phyloP scores from a whole-genome alignment of 306 rosid genomes.

The Cucurbita maxima region DNA sequence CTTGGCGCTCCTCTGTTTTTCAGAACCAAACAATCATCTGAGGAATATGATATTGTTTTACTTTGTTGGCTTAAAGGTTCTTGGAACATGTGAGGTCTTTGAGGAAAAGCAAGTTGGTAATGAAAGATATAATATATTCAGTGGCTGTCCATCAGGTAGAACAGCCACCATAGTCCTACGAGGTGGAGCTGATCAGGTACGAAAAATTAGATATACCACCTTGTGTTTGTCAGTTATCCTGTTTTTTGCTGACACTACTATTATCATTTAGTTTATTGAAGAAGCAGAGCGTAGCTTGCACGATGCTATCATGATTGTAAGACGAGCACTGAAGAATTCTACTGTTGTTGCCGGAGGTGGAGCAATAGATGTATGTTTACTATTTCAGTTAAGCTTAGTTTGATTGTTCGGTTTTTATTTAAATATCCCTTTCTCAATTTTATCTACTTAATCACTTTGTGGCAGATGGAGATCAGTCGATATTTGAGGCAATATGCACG shows the following conservation, averaged over 20 bases:
- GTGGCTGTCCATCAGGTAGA: slow-evolving; percentile 86
- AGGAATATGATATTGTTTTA: background rate
- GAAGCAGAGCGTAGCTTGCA: slow-evolving; percentile 98
- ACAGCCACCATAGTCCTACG: slow-evolving; percentile 98
- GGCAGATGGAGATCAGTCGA: slow-evolving; percentile 96
- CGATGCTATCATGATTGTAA: slow-evolving; percentile 97
- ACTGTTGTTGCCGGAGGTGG: slow-evolving; percentile 99
- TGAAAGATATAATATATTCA: slow-evolving; percentile 88
- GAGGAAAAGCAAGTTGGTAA: slow-evolving; percentile 98
- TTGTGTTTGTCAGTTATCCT: background rate
- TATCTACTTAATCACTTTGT: slow-evolving; percentile 1
- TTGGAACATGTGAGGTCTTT: slow-evolving; percentile 82
- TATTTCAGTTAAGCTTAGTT: background rate
- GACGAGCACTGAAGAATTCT: slow-evolving; percentile 93
- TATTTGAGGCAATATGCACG: slow-evolving; percentile 88
- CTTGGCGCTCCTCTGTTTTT: background rate
- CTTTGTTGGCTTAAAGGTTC: slow-evolving; percentile 44
- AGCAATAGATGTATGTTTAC: slow-evolving; percentile 70
- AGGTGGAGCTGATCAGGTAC: slow-evolving; percentile 99
- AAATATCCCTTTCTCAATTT: background rate
- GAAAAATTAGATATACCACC: background rate
- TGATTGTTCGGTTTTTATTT: background rate
- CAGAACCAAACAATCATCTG: background rate
- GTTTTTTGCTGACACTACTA: background rate
- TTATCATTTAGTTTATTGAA: slow-evolving; percentile 68